Evolutionary conservation across 176 grass and related monocot species (phyloP).

Genomic region (Hordeum vulgare): DNA sequence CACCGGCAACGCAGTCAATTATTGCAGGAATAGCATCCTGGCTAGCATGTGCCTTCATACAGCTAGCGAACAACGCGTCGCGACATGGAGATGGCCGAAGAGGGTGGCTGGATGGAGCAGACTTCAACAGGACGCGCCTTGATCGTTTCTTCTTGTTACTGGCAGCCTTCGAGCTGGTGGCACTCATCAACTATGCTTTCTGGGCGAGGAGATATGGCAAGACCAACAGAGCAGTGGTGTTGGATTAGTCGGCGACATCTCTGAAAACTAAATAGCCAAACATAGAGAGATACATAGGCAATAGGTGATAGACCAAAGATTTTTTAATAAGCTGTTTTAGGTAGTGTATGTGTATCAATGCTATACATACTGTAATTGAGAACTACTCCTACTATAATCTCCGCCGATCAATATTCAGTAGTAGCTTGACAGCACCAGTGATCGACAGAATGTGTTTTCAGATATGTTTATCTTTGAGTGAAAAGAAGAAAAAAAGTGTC

Average conservation of each 20-base stretch:
- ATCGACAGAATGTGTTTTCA: neutral
- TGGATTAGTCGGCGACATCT: neutral
- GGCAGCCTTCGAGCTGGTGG: constrained; percentile 23
- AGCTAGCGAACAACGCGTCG: neutral
- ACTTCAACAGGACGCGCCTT: constrained; percentile 33
- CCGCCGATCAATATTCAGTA: neutral
- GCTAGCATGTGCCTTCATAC: constrained; percentile 19
- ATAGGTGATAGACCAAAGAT: neutral
- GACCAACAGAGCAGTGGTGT: neutral
- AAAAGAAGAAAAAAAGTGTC: neutral
- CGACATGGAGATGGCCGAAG: neutral
- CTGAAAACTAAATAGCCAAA: neutral
- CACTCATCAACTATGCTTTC: constrained; percentile 34
- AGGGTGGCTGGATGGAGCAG: constrained; percentile 40
- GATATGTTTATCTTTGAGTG: neutral
- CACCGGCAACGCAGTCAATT: neutral
- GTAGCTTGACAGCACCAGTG: neutral
- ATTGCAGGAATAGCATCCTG: constrained; percentile 22
- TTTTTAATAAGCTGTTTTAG: neutral
- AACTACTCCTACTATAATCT: neutral
- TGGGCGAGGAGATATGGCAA: constrained; percentile 35
- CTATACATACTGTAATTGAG: neutral
- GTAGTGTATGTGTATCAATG: neutral
- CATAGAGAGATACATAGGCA: neutral
- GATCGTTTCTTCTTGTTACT: constrained; percentile 38